Conservation (phyloP, 1,284 basidiomycete species). For the Apiotrichum porosum region DNA sequence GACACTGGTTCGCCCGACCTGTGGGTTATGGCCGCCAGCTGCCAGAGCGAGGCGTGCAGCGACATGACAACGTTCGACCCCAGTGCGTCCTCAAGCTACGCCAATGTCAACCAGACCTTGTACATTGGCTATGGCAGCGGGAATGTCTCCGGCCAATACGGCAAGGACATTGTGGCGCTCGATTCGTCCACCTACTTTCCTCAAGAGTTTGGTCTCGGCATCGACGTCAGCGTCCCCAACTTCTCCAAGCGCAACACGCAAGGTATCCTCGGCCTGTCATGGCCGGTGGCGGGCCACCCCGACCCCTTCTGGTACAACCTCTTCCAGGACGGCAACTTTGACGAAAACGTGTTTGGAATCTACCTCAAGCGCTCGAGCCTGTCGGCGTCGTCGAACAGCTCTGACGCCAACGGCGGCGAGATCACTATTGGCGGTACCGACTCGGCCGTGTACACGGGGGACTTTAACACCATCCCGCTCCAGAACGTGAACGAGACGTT, state of each 20-base stretch:
- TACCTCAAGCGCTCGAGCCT: slow-evolving; percentile 2
- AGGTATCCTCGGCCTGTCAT: slow-evolving; percentile 2
- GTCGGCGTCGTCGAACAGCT: background rate
- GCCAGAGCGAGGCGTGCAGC: background rate
- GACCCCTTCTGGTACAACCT: slow-evolving; percentile 5
- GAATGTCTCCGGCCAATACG: background rate
- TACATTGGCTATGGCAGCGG: background rate
- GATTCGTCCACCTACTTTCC: background rate
- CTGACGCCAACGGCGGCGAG: background rate
- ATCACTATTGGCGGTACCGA: background rate
- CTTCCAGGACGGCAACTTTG: background rate
- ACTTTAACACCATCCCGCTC: background rate
- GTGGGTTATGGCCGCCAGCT: background rate
- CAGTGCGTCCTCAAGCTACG: background rate
- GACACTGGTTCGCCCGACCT: slow-evolving; percentile 3
- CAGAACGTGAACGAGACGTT: background rate
- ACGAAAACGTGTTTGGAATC: background rate
- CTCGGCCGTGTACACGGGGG: background rate
- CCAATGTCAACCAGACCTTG: background rate
- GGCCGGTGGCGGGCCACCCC: background rate
- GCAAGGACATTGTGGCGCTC: background rate
- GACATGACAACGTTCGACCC: background rate
- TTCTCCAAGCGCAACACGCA: background rate
- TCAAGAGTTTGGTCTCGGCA: background rate
- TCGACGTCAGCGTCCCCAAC: background rate